Evolutionary conservation across 192 early-diverging fungal species (phyloP).

Genomic region (Linnemannia schmuckeri): DNA sequence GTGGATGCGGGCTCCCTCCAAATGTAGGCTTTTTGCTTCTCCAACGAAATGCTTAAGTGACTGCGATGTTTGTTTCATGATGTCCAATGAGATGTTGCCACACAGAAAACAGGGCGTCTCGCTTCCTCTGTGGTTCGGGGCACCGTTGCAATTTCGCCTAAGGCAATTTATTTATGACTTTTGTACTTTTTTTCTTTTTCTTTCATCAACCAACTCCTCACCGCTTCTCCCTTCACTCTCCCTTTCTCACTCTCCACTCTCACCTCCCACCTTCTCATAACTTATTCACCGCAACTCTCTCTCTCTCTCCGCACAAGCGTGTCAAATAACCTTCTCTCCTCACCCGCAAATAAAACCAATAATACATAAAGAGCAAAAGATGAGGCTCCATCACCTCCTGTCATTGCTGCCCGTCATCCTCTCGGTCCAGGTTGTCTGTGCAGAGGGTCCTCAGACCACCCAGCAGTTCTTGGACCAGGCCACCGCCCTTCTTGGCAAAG

Average conservation of each 20-base stretch:
- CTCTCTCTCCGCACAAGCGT: neutral
- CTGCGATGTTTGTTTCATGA: neutral
- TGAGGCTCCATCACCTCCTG: conserved; percentile 45
- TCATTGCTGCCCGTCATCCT: conserved; percentile 42
- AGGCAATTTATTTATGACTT: neutral
- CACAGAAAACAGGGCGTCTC: neutral
- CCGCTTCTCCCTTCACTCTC: neutral
- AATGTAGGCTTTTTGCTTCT: neutral
- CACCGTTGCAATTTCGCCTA: neutral
- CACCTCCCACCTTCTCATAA: neutral
- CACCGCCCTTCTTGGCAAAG: conserved; percentile 49
- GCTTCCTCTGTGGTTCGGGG: no score
- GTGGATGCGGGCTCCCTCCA: neutral
- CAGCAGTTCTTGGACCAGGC: conserved; percentile 62
- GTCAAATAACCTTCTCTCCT: neutral
- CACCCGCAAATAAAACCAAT: neutral
- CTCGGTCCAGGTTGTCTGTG: conserved; percentile 31
- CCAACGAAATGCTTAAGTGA: neutral
- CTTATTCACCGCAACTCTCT: neutral
- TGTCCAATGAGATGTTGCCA: conserved; percentile 17
- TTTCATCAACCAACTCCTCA: neutral
- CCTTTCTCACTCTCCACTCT: neutral
- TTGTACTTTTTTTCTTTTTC: neutral
- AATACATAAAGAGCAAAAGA: neutral
- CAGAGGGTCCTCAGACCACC: conserved; percentile 47